Conservation (phyloP, 495 filamentous ascomycete genomes). For the Penicillium riverlandense region DNA sequence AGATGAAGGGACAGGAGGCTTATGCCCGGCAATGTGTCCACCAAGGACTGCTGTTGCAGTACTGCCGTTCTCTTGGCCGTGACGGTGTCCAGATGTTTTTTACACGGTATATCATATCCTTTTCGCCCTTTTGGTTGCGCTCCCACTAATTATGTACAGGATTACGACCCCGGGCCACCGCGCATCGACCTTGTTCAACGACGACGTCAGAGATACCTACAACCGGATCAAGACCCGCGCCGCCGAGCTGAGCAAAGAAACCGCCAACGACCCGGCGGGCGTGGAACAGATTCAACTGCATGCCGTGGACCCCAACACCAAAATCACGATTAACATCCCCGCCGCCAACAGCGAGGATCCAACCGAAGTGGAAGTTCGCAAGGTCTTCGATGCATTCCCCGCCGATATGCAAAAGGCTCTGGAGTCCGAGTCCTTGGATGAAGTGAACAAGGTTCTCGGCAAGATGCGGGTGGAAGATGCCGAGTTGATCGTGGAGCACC, state of each 20-base stretch:
- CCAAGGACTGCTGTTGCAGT: conserved; percentile 86
- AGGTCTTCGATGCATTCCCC: conserved; percentile 78
- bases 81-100: conserved; percentile 94
- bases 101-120: conserved; percentile 51
- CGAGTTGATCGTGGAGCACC: conserved; percentile 76
- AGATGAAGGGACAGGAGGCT: conserved; percentile 65
- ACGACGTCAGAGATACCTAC: conserved; percentile 88
- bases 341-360: conserved; percentile 54
- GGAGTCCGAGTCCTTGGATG: conserved; percentile 76
- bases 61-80: conserved; percentile 79
- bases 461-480: conserved; percentile 91
- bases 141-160: conserved; percentile 32
- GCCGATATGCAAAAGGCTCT: conserved; percentile 74
- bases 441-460: conserved; percentile 93
- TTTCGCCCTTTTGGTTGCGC: background rate
- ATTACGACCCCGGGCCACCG: conserved; percentile 89
- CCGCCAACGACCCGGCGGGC: conserved; percentile 57
- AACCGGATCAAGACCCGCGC: conserved; percentile 68
- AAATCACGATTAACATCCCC: conserved; percentile 81
- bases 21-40: conserved; percentile 87
- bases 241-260: conserved; percentile 63
- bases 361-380: conserved; percentile 55
- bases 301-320: conserved; percentile 87
- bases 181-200: conserved; percentile 83
- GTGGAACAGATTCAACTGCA: conserved; percentile 98